Evolutionary conservation across 805 yeast genomes (phyloP).

Genomic region (Nakazawaea peltata): DNA sequence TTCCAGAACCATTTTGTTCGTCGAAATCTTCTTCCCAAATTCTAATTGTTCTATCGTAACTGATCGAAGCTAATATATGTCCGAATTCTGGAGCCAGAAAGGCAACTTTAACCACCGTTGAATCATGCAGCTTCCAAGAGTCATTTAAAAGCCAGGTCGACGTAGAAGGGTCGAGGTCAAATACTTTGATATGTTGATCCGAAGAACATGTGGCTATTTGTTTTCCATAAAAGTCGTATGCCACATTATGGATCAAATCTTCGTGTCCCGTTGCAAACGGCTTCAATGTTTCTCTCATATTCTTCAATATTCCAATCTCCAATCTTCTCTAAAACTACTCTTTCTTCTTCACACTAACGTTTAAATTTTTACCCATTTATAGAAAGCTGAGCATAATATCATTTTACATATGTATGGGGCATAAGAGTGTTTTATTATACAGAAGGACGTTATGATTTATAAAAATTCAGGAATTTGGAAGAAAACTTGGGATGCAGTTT

Average conservation of each 20-base stretch:
- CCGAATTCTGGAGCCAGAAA: conserved; percentile 98
- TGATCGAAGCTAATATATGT: conserved; percentile 76
- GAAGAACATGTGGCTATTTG: conserved; percentile 92
- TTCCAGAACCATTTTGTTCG: conserved; percentile 68
- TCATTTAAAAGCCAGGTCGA: conserved; percentile 81
- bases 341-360: too few relatives aligned
- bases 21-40: conserved; percentile 88
- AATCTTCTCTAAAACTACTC: not conserved
- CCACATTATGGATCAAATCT: conserved; percentile 83
- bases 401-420: too few relatives aligned
- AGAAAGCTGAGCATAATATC: too few relatives aligned
- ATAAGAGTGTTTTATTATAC: too few relatives aligned
- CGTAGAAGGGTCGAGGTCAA: conserved; percentile 59
- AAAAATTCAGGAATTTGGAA: too few relatives aligned
- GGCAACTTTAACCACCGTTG: conserved; percentile 69
- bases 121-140: conserved; percentile 94
- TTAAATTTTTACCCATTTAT: too few relatives aligned
- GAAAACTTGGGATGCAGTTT: not conserved
- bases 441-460: too few relatives aligned
- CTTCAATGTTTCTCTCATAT: conserved; percentile 29
- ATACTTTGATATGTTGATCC: conserved; percentile 88
- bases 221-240: conserved; percentile 88
- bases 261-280: conserved; percentile 89
- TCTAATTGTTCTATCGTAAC: conserved; percentile 83
- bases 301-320: too few relatives aligned